These are phyloP conservation scores for Ochromonas danica DNA, from an alignment of 108 stramenopile genomes.

Conservation along the genomic window DNA sequence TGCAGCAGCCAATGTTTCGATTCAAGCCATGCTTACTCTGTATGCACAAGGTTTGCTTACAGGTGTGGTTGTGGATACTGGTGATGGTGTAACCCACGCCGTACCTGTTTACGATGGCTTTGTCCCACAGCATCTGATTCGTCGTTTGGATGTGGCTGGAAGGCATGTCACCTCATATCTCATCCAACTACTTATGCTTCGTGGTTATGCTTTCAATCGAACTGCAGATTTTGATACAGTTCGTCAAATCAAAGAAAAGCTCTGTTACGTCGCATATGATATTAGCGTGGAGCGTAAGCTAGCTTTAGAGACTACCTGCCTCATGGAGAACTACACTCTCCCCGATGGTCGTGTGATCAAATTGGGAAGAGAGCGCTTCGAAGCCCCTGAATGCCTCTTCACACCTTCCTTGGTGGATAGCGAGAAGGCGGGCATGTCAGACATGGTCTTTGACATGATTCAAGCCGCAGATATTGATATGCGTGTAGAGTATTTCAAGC, in stretches of 20 bases:
- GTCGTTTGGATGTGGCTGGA: constrained; percentile 57
- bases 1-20: constrained; percentile 44
- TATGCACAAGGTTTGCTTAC: constrained; percentile 58
- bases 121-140: constrained; percentile 52
- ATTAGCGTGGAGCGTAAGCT: constrained; percentile 58
- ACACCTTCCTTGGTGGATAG: constrained; percentile 61
- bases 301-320: constrained; percentile 65
- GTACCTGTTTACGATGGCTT: constrained; percentile 58
- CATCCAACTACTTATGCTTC: constrained; percentile 54
- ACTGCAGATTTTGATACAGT: constrained; percentile 60
- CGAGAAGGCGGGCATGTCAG: constrained; percentile 59
- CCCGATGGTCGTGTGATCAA: constrained; percentile 68
- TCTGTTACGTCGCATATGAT: constrained; percentile 58
- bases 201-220: constrained; percentile 59
- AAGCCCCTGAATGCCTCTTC: constrained; percentile 66
- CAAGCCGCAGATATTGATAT: constrained; percentile 65
- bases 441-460: constrained; percentile 71
- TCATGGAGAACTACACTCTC: constrained; percentile 58
- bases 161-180: constrained; percentile 56
- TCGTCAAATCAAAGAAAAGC: constrained; percentile 60
- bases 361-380: constrained; percentile 67
- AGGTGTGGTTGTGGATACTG: constrained; percentile 58
- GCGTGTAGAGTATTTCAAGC: constrained; percentile 58
- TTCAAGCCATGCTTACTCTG: constrained; percentile 60
- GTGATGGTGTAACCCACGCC: constrained; percentile 62